phyloP scores from a whole-genome alignment of 164 flowering plant genomes.

The Santalum album region DNA sequence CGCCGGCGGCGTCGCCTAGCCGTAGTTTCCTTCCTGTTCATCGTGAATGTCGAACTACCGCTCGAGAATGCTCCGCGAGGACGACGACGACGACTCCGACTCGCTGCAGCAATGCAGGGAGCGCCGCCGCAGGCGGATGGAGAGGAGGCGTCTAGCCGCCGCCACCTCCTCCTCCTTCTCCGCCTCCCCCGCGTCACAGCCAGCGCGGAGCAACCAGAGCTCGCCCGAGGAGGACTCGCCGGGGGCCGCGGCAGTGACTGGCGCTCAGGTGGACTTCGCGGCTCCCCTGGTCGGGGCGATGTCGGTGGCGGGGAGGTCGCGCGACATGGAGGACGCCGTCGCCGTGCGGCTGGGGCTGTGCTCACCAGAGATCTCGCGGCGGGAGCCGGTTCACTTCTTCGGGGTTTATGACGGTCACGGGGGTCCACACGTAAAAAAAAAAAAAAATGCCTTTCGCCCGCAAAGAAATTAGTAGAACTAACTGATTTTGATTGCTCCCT shows the following conservation, averaged over 20 bases:
- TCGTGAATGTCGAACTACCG: conserved; percentile 10
- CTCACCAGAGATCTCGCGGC: conserved; percentile 13
- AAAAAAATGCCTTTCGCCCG: too few species aligned
- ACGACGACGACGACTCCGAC: conserved; percentile 13
- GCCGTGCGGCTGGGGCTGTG: conserved; percentile 20
- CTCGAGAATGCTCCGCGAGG: conserved; percentile 13
- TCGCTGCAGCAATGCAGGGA: conserved; percentile 31
- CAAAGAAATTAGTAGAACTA: too few species aligned
- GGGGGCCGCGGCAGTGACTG: too few species aligned
- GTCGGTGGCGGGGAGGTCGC: conserved; percentile 33
- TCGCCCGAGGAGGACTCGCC: too few species aligned
- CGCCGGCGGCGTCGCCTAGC: too few species aligned
- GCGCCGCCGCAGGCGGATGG: conserved; percentile 28
- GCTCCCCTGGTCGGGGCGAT: conserved; percentile 25
- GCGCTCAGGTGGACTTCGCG: background rate
- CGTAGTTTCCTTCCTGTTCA: too few species aligned
- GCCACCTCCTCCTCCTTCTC: too few species aligned
- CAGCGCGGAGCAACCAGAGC: background rate
- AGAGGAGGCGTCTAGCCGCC: conserved; percentile 17
- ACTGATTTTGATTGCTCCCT: too few species aligned
- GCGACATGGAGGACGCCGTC: conserved; percentile 48
- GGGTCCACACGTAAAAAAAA: conserved; percentile 49
- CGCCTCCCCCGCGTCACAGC: background rate
- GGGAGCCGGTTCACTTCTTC: conserved; percentile 38
- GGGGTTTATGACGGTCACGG: conserved; percentile 63